Evolutionary conservation across 1,284 basidiomycete genomes (phyloP).

Genomic region (Gymnopus androsaceus): DNA sequence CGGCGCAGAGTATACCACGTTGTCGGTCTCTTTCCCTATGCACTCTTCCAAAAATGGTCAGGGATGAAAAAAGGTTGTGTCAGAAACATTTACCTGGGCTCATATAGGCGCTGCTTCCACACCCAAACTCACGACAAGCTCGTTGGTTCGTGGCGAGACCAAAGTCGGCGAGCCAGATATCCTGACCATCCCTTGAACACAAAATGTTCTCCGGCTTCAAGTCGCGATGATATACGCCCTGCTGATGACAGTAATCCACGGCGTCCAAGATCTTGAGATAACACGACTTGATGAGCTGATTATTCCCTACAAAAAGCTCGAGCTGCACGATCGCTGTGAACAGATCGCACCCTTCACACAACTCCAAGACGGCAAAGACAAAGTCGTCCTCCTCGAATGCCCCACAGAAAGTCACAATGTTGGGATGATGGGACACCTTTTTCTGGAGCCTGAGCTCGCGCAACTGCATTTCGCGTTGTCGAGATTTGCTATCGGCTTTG

Average conservation of each 20-base stretch:
- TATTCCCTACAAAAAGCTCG: constrained; percentile 46
- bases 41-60: constrained; percentile 12
- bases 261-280: constrained; percentile 74
- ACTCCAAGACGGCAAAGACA: constrained; percentile 39
- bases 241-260: constrained; percentile 47
- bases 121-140: constrained; percentile 16
- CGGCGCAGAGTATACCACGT: constrained; percentile 15
- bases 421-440: constrained; percentile 59
- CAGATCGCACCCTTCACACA: constrained; percentile 67
- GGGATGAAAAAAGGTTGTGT: neutral
- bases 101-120: constrained; percentile 21
- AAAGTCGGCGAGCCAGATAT: constrained; percentile 15
- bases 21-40: constrained; percentile 18
- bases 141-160: constrained; percentile 12
- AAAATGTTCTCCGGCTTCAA: constrained; percentile 19
- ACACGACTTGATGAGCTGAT: constrained; percentile 58
- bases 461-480: constrained; percentile 14
- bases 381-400: constrained; percentile 44
- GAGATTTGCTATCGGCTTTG: constrained; percentile 7
- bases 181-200: constrained; percentile 13
- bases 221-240: constrained; percentile 16
- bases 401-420: constrained; percentile 68
- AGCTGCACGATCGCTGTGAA: constrained; percentile 57
- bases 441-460: constrained; percentile 44
- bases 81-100: constrained; percentile 14